Evolutionary conservation across 257 asterid genomes (phyloP), one percentile per base, ranked within the genome.

Genomic region (Ligustrum vulgare): DNA sequence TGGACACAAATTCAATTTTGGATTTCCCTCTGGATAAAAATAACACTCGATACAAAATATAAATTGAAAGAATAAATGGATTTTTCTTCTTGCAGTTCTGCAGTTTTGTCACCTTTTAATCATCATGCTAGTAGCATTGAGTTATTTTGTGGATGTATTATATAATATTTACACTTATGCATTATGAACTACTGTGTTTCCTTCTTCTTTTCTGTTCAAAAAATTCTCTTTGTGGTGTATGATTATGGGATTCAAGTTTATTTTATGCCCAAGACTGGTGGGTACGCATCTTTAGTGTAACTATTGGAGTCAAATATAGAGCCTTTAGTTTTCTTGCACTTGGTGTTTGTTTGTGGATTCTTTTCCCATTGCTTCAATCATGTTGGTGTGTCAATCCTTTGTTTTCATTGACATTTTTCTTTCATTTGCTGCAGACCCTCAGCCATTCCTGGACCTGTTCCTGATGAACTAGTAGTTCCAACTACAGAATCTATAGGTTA

Each of bases 401-500:
- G 49, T 67, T 80, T 20, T 72, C 31, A 69, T 72, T 78, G 82
- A 6, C 8, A 67, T 36, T 28, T 68, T 25, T n/a, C 70, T 67
- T 45, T 70, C 36, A 37, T 49, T 77, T 63, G 41, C 70, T 84
- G 62, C 80, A 94, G 98, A 85, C 97, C 96, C 43, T 93, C 98
- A 16, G 85, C 87, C 76, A 88, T 94, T 78, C 98, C 98, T 77
- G 98, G 98, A 86, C 98, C 93, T 75, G 88, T 88, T 78, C 98
- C 97, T 54, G 98, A 94, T 82, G 98, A 94, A 82, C 82, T 94
- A 72, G 79, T 92, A 72, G 86, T 82, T 80, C 97, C 98, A 25
- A 89, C 84, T 28, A 78, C 95, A 41, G 91, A 92, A 75, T 94
- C 98, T 78, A 87, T 94, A 81, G 98, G 98, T 91, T 77, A 23